A percentile compares a stretch with the other conserved stretches of the same genome.
phyloP scores from a whole-genome alignment of 805 yeast species.

The Pichia sporocuriosa region DNA sequence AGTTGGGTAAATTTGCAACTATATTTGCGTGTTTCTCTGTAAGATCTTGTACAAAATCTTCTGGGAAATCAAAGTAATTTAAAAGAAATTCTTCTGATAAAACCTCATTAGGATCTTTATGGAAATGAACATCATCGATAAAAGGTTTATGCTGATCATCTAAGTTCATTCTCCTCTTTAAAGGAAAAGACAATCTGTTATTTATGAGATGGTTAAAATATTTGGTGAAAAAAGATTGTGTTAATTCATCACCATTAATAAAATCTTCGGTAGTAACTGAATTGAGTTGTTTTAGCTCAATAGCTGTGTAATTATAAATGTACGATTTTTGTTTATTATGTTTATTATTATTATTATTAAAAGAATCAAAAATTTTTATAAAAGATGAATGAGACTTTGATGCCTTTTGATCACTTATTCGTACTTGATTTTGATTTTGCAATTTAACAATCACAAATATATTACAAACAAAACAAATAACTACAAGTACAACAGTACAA shows the following conservation, averaged over 20 bases:
- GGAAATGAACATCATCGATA: conserved; percentile 12
- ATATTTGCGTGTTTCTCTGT: conserved; percentile 40
- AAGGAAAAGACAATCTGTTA: conserved; percentile 26
- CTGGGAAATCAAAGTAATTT: conserved; percentile 19
- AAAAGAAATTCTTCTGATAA: conserved; percentile 7
- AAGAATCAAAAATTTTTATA: too few species aligned
- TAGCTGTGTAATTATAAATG: too few species aligned
- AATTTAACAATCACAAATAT: too few species aligned
- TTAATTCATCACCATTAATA: conserved; percentile 27
- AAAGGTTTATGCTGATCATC: conserved; percentile 21
- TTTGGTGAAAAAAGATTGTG: conserved; percentile 27
- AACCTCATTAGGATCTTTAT: conserved; percentile 9
- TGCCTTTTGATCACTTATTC: too few species aligned
- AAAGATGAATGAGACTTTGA: too few species aligned
- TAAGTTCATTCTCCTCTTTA: conserved; percentile 24
- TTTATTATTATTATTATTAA: too few species aligned
- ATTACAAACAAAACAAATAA: too few species aligned
- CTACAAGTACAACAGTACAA: too few species aligned
- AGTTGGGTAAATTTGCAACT: conserved; percentile 40
- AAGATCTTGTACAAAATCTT: conserved; percentile 39
- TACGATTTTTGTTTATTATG: too few species aligned
- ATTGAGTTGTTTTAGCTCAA: too few species aligned
- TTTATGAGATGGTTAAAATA: conserved; percentile 26
- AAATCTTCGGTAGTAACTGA: conserved; percentile 27
- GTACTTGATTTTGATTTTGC: too few species aligned